Evolutionary conservation across 208 protist species (phyloP).

Genomic region (Leishmania gerbilli): DNA sequence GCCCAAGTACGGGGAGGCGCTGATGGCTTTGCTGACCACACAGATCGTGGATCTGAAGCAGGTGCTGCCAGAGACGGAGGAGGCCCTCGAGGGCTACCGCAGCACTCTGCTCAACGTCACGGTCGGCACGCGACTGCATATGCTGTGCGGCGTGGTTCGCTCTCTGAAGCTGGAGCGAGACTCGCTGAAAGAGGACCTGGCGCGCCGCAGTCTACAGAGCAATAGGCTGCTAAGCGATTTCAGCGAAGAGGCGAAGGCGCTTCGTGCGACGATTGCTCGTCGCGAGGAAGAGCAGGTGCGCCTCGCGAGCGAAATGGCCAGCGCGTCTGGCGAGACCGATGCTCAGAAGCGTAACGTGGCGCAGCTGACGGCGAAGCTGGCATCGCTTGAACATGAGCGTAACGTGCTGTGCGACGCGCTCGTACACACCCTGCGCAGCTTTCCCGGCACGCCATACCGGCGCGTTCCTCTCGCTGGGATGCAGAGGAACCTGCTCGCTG

Average conservation of each 20-base stretch:
- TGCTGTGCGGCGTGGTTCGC: constrained; percentile 34
- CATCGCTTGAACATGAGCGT: constrained; percentile 35
- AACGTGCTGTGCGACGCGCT: constrained; percentile 37
- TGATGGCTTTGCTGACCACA: constrained; percentile 25
- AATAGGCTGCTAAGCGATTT: constrained; percentile 33
- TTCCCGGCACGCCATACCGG: constrained; percentile 2
- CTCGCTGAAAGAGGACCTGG: constrained; percentile 49
- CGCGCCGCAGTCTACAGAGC: constrained; percentile 35
- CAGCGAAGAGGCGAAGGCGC: constrained; percentile 22
- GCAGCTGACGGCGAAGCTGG: constrained; percentile 19
- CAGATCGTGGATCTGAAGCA: constrained; percentile 51
- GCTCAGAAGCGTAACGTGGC: constrained; percentile 19
- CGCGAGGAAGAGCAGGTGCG: constrained; percentile 2
- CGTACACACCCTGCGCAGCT: constrained; percentile 11
- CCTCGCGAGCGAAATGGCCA: constrained; percentile 1
- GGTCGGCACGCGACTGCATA: constrained; percentile 40
- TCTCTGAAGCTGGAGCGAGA: constrained; percentile 47
- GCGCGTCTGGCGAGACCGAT: constrained; percentile 9
- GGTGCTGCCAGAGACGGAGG: constrained; percentile 50
- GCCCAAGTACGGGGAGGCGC: constrained; percentile 17
- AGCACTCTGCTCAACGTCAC: constrained; percentile 18
- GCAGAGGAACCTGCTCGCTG: constrained; percentile 39
- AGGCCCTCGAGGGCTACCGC: constrained; percentile 23
- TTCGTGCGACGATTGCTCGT: constrained; percentile 19
- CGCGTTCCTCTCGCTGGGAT: constrained; percentile 13